Percentiles rank a stretch among this genome's conserved stretches.
phyloP scores from a whole-genome alignment of 2,329 filamentous ascomycete species.

The Fusarium sp. region DNA sequence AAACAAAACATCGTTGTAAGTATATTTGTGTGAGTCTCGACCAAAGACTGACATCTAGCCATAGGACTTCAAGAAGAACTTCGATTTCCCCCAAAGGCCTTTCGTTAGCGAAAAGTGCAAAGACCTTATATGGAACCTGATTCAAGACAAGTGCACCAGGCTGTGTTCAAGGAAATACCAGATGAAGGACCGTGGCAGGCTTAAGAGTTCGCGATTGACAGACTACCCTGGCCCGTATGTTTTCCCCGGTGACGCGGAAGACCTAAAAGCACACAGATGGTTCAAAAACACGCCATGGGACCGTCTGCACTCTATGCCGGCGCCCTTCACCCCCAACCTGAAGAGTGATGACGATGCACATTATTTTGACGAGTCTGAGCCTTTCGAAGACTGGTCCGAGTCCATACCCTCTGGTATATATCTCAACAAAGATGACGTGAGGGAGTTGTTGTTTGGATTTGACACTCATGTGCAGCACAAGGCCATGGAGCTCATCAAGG shows the following conservation, averaged over 20 bases:
- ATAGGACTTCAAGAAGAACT: constrained; percentile 76
- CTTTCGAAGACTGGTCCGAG: constrained; percentile 73
- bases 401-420: constrained; percentile 56
- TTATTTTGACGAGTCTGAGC: constrained; percentile 89
- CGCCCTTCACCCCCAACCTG: constrained; percentile 85
- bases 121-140: constrained; percentile 78
- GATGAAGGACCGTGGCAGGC: constrained; percentile 66
- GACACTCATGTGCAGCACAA: constrained; percentile 57
- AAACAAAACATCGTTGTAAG: constrained; percentile 86
- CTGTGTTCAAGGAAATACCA: constrained; percentile 82
- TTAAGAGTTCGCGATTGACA: constrained; percentile 36
- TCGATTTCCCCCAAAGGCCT: constrained; percentile 77
- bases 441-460: constrained; percentile 54
- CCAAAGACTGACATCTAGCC: constrained; percentile 17
- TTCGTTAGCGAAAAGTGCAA: constrained; percentile 77
- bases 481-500: constrained; percentile 60
- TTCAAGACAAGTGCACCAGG: constrained; percentile 79
- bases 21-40: constrained; percentile 8
- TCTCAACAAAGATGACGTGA: constrained; percentile 50
- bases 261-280: constrained; percentile 91
- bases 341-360: constrained; percentile 78
- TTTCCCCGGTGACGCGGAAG: constrained; percentile 84
- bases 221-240: constrained; percentile 70
- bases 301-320: constrained; percentile 74
- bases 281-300: constrained; percentile 86